Base-by-base conservation (phyloP, 2,329 filamentous ascomycete genomes). In the Paraconiothyrium brasiliense region DNA sequence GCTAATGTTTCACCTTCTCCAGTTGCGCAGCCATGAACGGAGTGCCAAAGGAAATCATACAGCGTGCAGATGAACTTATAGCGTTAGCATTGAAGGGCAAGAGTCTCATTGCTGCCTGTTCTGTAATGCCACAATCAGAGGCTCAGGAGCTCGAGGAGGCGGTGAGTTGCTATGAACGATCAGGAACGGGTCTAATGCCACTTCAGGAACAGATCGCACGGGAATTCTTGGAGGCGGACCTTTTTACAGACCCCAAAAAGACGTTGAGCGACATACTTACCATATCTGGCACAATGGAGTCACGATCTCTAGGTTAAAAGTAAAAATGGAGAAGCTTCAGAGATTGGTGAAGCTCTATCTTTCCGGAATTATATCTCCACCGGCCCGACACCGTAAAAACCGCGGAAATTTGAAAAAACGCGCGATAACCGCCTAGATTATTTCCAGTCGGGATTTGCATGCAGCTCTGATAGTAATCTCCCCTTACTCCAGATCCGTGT, bases 21-120 rank as follows among this genome's bases (percentile, higher is more conserved):
- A 87, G 84, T 57, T 98, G 95, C 73, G 95, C 95, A 32, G 89
- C 89, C 3, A 86, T 97, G 77, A 97, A 97, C 70, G 94, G 94
- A 1, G 88, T 99, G 14, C 89, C 92, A 34, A 72, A 80, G 20
- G 83, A 85, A 5, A 86, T 98, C 10, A 85, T 97, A 7, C 81
- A 90, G 16, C 87, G 94, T 58, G 93, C 94, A 0, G 90, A 93
- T 65, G 85, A 89, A 8, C 84, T 99, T 39, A 87, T 90, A 24
- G 77, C 87, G 7, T 81, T 95, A 16, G 83, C 90, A 37, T 86
- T 87, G 16, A 86, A 84, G 54, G 92, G 93, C 7, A 91, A 94
- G 71, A 92, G 97, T 75, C 82, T 98, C 1, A 86, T 90, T 6
- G 85, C 87, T 34, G 86, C 89, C 22, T 97, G 92, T 77, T 87